Base-by-base conservation (phyloP, 169 alveolate genomes). In the Sarcocystis neurona region DNA sequence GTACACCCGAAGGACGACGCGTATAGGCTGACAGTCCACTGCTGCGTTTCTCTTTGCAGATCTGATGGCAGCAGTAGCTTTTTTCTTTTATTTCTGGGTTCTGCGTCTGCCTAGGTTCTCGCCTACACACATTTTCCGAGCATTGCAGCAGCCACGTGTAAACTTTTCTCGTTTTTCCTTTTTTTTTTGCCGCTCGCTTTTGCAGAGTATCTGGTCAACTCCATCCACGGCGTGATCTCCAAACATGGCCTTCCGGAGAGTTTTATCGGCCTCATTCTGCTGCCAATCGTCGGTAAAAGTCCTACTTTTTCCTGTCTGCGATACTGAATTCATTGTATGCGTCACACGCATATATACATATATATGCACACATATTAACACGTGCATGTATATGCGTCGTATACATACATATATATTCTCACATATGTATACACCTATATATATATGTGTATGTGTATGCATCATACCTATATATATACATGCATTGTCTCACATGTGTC, bases 221-320 rank as follows among this genome's bases (percentile, higher is more conserved):
- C 91, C 43, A 89, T 92, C 39, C 93, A 92, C n/a, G 87, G 20
- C 43, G 90, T 92, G 4, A 72, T 66, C 34, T 43, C 72, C 48
- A 56, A 43, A 37, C 70, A 79, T 50, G 88, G 90, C 79, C 43
- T 92, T 10, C 66, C 92, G 34, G 93, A 93, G 78, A 88, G 86
- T 53, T 96, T 96, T 93, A 96, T 96, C 43, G 98, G 98, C 37
- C 96, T 96, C 82, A 96, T 96, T 50, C 94, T 96, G 32, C 92
- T 96, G 72, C 98, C 98, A 6, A 93, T 95, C 10, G 96, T 95
- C 79, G 98, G 98, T 89, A 94, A 94, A 56, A 12, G 66, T 15
- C 12, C 66, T 53, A 53, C 66, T 53, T 66, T 12, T 12, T 66
- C 27, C 78, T n/a, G 43, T 66, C 39, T n/a, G 12, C 39, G 27